phyloP scores from a whole-genome alignment of 352 stramenopile species.

The Phytophthora pseudosyringae region DNA sequence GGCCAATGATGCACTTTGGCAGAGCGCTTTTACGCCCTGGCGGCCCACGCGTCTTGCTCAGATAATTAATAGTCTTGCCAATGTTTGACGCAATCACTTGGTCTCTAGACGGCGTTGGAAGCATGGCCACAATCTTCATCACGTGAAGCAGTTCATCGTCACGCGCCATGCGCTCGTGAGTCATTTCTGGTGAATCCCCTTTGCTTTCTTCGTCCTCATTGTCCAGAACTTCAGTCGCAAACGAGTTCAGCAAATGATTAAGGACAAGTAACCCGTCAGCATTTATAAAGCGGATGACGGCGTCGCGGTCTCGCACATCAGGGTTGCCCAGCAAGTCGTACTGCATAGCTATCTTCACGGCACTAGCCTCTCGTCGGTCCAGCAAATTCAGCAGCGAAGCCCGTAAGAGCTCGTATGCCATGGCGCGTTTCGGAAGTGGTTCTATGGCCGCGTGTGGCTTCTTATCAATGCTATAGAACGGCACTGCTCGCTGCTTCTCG shows the following conservation, averaged over 20 bases:
- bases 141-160: constrained; percentile 40
- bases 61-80: constrained; percentile 63
- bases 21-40: constrained; percentile 42
- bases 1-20: constrained; percentile 48
- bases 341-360: constrained; percentile 54
- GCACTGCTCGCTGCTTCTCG: constrained; percentile 12
- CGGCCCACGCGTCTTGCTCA: constrained; percentile 51
- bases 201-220: constrained; percentile 29
- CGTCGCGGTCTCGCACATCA: constrained; percentile 68
- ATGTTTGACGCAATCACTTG: constrained; percentile 69
- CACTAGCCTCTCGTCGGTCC: constrained; percentile 46
- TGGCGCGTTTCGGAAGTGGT: constrained; percentile 52
- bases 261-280: constrained; percentile 62
- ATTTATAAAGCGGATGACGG: constrained; percentile 68
- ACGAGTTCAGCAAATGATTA: constrained; percentile 54
- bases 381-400: constrained; percentile 59
- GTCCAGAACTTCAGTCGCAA: constrained; percentile 39
- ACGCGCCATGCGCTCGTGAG: constrained; percentile 26
- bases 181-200: constrained; percentile 8
- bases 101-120: constrained; percentile 59
- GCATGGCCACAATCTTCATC: constrained; percentile 71
- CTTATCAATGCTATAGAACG: constrained; percentile 63
- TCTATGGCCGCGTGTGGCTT: constrained; percentile 31
- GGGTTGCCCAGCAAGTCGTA: constrained; percentile 66
- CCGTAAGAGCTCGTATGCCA: constrained; percentile 71